Conservation (phyloP, 164 flowering plant species). For the Vitis rotundifolia region DNA sequence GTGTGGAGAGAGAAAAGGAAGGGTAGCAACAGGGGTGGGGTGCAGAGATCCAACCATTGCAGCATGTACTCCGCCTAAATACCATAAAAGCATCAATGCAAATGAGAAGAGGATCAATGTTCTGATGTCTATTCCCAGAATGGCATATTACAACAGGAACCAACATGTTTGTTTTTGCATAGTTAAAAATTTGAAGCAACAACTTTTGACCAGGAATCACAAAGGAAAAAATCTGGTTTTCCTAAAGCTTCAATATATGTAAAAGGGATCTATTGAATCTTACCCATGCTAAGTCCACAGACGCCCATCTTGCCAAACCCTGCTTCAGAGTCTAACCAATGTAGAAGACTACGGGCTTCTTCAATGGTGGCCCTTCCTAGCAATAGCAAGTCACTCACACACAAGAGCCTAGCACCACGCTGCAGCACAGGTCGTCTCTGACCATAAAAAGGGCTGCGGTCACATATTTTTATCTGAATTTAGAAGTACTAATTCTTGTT, state of each 20-base stretch:
- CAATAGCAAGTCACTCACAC: conserved; percentile 94
- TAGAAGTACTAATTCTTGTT: neutral
- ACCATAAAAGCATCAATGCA: conserved; percentile 11
- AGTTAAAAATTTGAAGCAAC: no score
- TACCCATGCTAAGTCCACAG: conserved; percentile 99
- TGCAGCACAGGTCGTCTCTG: conserved; percentile 82
- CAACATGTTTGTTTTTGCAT: no score
- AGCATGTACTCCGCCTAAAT: conserved; percentile 95
- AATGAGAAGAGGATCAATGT: neutral
- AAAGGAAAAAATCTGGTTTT: no score
- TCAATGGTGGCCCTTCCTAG: conserved; percentile 93
- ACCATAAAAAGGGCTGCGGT: conserved; percentile 92
- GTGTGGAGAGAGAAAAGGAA: conserved; percentile 95
- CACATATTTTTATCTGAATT: conserved; percentile 1
- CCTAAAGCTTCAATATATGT: no score
- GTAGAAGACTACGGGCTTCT: conserved; percentile 81
- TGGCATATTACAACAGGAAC: no score
- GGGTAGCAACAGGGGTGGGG: conserved; percentile 93
- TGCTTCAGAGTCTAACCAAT: conserved; percentile 84
- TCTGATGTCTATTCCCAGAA: neutral
- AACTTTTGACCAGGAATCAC: no score
- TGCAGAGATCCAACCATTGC: conserved; percentile 99
- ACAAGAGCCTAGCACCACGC: conserved; percentile 82
- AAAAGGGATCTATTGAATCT: conserved; percentile 13
- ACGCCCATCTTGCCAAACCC: conserved; percentile 92